A percentile compares a stretch with the other conserved stretches of the same genome.
Evolutionary conservation across 1,284 basidiomycete species (phyloP).

Genomic region (Porogramme epimiltina): DNA sequence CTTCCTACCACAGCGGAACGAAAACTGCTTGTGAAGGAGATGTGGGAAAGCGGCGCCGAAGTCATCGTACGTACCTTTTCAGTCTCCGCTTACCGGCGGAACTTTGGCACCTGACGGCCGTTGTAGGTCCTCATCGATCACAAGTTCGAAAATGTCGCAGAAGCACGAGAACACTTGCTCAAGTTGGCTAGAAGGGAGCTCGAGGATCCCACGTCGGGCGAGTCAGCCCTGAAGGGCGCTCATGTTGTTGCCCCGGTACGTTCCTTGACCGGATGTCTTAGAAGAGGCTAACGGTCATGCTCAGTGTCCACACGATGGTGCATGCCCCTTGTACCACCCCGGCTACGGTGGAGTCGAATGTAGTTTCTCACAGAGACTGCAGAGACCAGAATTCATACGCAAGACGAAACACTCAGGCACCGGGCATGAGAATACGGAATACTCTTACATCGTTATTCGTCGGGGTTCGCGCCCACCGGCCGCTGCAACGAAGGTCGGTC

Average conservation of each 20-base stretch:
- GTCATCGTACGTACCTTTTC: conserved; percentile 55
- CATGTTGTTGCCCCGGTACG: conserved; percentile 84
- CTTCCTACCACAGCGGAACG: conserved; percentile 64
- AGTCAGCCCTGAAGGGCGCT: conserved; percentile 50
- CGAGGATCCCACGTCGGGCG: conserved; percentile 43
- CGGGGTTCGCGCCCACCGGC: conserved; percentile 70
- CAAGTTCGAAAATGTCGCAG: conserved; percentile 79
- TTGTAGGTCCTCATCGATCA: conserved; percentile 87
- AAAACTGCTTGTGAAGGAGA: conserved; percentile 73
- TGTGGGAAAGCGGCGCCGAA: conserved; percentile 90
- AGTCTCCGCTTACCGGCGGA: neutral
- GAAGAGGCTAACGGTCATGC: neutral
- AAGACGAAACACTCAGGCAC: conserved; percentile 83
- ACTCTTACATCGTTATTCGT: conserved; percentile 90
- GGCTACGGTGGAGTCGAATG: conserved; percentile 64
- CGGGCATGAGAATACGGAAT: conserved; percentile 86
- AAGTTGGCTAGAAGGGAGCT: conserved; percentile 62
- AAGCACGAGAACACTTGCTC: conserved; percentile 82
- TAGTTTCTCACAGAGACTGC: conserved; percentile 85
- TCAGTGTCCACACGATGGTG: conserved; percentile 90
- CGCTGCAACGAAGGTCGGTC: conserved; percentile 50
- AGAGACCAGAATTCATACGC: conserved; percentile 84
- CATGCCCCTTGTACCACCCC: conserved; percentile 74
- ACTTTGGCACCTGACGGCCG: neutral
- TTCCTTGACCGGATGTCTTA: conserved; percentile 10